Evolutionary conservation across 2,329 filamentous ascomycete species (phyloP), one percentile per base, ranked within the genome.

Genomic region (Sclerotinia subarctica): DNA sequence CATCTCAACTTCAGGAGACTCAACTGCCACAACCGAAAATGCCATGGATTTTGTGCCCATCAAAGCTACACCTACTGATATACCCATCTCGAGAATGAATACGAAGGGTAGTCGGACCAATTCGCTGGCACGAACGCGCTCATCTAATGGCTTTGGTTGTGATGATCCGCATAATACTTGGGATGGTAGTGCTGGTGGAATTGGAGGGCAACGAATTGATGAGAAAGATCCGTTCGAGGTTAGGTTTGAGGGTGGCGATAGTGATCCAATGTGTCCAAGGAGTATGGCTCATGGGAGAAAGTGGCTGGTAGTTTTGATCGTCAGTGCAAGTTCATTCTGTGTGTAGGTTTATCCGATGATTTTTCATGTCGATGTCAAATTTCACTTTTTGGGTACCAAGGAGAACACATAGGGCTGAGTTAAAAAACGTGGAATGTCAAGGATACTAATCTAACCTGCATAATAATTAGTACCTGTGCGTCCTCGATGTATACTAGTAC

Each of bases 401-500:
- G 24, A 21, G 5, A 26, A 58, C 19, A 26, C 32, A 44, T 58
- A 17, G 42, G 42, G 63, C 17, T 44, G 52, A 24, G 42, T 32
- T 24, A 11, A 17, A 29, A 35, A 35, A 44, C 2, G 21, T 21
- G 38, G 35, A 17, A 32, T 32, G 5, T 38, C n/a, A 53, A 21
- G 13, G 44, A n/a, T 67, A 15, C 47, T 63, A 42, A 63, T 49
- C 35, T 26, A 5, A 52, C 49, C 53, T 44, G 17, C 47, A 42
- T 65, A 17, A 26, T 62, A 93, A 90, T 35, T 62, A 93, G 90
- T 66, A 96, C 93, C 11, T 93, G 90, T 76, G 87, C 91, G 1
- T 94, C 90, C 59, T 95, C 93, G n/a, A 88, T 96, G 74, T 97
- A 97, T 79, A 94, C 93, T 0, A 87, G 87, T 17, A 95, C 91